Percentiles rank a stretch among this genome's conserved stretches.
phyloP scores from a whole-genome alignment of 208 protist species.

The Trypanosoma scelopori region DNA sequence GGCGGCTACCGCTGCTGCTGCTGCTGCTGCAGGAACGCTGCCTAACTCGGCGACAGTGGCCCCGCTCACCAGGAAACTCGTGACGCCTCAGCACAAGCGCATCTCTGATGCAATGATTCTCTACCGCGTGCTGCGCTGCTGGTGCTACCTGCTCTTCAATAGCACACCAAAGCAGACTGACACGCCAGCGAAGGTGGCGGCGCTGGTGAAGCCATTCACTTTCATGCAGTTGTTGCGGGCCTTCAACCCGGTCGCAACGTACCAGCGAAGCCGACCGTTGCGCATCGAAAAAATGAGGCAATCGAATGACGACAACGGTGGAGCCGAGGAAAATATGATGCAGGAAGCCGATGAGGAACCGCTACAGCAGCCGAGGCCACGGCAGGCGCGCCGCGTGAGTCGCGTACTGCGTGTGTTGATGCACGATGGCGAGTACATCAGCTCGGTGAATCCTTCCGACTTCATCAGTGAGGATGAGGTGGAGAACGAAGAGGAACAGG shows the following conservation, averaged over 20 bases:
- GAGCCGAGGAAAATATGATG: conserved; percentile 20
- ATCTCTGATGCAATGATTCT: conserved; percentile 53
- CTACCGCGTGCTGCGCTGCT: conserved; percentile 66
- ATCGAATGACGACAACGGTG: conserved; percentile 18
- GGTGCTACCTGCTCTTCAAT: conserved; percentile 78
- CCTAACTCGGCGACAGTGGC: conserved; percentile 38
- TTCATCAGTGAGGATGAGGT: conserved; percentile 48
- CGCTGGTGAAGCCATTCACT: conserved; percentile 80
- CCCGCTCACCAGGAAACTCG: conserved; percentile 22
- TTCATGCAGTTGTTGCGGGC: conserved; percentile 66
- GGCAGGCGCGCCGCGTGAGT: conserved; percentile 65
- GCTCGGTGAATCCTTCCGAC: conserved; percentile 48
- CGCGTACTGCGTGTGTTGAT: conserved; percentile 67
- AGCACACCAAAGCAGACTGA: conserved; percentile 63
- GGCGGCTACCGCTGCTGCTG: conserved; percentile 8
- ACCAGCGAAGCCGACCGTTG: conserved; percentile 48
- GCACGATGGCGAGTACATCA: conserved; percentile 69
- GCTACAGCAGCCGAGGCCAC: conserved; percentile 55
- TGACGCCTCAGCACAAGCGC: conserved; percentile 46
- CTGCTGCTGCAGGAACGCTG: conserved; percentile 15
- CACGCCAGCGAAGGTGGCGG: conserved; percentile 69
- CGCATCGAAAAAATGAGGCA: conserved; percentile 42
- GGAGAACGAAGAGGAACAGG: conserved; percentile 34
- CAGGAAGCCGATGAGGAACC: conserved; percentile 33
- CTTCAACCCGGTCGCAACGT: conserved; percentile 78